A percentile compares a stretch with the other conserved stretches of the same genome.
These are phyloP conservation scores for Hyphopichia burtonii DNA, from an alignment of 1,139 yeast species.

Conservation along the genomic window DNA sequence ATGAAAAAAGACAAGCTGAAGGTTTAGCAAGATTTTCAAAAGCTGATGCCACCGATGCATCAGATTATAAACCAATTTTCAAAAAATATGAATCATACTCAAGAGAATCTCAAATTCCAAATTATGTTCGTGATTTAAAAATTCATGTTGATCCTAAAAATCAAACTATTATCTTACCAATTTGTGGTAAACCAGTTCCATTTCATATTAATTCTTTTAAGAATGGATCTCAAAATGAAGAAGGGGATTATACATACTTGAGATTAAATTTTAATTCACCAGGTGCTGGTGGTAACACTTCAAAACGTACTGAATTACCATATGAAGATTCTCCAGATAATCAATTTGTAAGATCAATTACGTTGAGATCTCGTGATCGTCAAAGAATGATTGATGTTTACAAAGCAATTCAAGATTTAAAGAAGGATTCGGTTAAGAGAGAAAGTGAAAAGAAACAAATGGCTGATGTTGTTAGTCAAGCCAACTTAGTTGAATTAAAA, in stretches of 20 bases:
- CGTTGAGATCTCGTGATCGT: constrained; percentile 86
- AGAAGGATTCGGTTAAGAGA: constrained; percentile 86
- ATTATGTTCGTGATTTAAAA: constrained; percentile 75
- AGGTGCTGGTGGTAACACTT: constrained; percentile 72
- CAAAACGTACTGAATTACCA: constrained; percentile 77
- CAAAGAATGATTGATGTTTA: constrained; percentile 91
- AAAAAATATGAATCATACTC: constrained; percentile 92
- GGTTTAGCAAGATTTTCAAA: constrained; percentile 78
- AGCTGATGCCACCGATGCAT: constrained; percentile 66
- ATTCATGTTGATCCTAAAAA: constrained; percentile 85
- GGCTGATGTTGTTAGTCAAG: constrained; percentile 95
- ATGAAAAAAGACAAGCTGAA: constrained; percentile 80
- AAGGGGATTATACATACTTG: constrained; percentile 89
- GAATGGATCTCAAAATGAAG: constrained; percentile 93
- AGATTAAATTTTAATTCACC: constrained; percentile 94
- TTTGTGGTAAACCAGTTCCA: constrained; percentile 96
- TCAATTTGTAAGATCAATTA: constrained; percentile 82
- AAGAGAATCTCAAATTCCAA: constrained; percentile 88
- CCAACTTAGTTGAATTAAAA: constrained; percentile 76
- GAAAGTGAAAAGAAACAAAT: constrained; percentile 89
- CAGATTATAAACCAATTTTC: constrained; percentile 72
- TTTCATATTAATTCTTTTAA: constrained; percentile 93
- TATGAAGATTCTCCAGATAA: constrained; percentile 87
- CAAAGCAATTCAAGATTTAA: constrained; percentile 87
- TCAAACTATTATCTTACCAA: constrained; percentile 88